Base-by-base conservation (phyloP, 192 early-diverging fungal genomes). In the Backusella morwellensis region DNA sequence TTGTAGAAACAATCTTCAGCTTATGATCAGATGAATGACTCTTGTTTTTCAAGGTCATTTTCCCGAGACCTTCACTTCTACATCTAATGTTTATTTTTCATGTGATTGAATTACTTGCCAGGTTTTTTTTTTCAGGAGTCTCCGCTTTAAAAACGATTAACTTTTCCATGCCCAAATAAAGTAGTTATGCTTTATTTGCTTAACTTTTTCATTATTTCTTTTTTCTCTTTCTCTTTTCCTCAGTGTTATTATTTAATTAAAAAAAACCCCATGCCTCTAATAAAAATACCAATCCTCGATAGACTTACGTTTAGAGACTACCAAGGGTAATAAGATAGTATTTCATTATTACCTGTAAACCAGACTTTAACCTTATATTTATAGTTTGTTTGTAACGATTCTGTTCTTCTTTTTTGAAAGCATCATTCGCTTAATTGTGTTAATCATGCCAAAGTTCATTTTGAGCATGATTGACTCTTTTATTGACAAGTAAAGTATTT, bases 341-440 rank as follows among this genome's bases (percentile, higher is more conserved):
- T 41, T 38, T 9, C 12, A 38, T 40, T 2, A 23, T 4, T 26
- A n/a, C 26, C n/a, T 11, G 4, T 19, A 38, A 68, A n/a, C 35
- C 17, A 68, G 17, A 6, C 17, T 23, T 26, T 40, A 26, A 32
- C 21, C 6, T 14, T 72, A 50, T 5, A 32, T 15, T 9, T 35
- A 35, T 32, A 79, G 78, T 63, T 75, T 92, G 76, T 47, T 88
- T 19, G 75, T 92, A 42, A 90, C 92, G 9, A 80, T 91, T 29
- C 71, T 88, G 75, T 85, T 95, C 54, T 88, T 95, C 40, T 76
- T 94, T 2, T 78, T 89, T 66, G 95, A 96, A 82, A 89, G 88
- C 76, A 47, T 94, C 4, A 74, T 95, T 72, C 87, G 95, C 17
- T 72, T 95, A 41, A 86, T 95, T 74, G 85, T 92, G 40, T 83